Conservation (phyloP, 306 rosid species). For the Prunus campanulata region DNA sequence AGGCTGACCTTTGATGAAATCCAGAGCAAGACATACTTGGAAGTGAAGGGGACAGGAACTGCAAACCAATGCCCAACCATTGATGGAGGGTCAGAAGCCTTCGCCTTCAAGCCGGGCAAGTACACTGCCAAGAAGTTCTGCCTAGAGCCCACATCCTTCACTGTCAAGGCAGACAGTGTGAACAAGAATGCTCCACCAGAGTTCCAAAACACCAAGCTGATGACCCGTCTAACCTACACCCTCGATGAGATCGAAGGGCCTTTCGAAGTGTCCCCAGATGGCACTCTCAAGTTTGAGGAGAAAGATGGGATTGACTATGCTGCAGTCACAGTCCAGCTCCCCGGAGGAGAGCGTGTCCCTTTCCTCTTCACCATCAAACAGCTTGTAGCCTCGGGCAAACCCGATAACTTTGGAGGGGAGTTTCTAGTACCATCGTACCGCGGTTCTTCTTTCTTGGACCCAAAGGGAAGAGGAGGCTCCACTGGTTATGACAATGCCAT, state of each 20-base stretch:
- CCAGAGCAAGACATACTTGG: constrained; percentile 92
- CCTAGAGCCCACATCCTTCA: constrained; percentile 93
- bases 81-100: constrained; percentile 77
- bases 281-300: constrained; percentile 75
- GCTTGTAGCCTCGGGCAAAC: constrained; percentile 89
- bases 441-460: constrained; percentile 94
- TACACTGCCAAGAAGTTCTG: constrained; percentile 79
- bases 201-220: constrained; percentile 95
- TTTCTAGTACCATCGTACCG: constrained; percentile 89
- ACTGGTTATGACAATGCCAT: constrained; percentile 88
- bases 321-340: constrained; percentile 83
- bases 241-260: constrained; percentile 97
- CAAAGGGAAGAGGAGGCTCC: constrained; percentile 97
- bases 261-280: constrained; percentile 68
- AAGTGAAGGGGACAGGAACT: constrained; percentile 90
- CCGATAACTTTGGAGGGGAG: constrained; percentile 62
- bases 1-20: constrained; percentile 86
- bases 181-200: constrained; percentile 79
- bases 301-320: constrained; percentile 94
- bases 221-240: constrained; percentile 96
- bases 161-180: constrained; percentile 85
- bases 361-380: constrained; percentile 95
- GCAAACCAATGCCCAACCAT: constrained; percentile 98
- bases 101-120: constrained; percentile 77
- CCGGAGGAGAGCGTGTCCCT: constrained; percentile 92